A percentile compares a stretch with the other conserved stretches of the same genome.
Conservation (phyloP, 2,329 filamentous ascomycete genomes). For the Arthrobotrys megalospora region DNA sequence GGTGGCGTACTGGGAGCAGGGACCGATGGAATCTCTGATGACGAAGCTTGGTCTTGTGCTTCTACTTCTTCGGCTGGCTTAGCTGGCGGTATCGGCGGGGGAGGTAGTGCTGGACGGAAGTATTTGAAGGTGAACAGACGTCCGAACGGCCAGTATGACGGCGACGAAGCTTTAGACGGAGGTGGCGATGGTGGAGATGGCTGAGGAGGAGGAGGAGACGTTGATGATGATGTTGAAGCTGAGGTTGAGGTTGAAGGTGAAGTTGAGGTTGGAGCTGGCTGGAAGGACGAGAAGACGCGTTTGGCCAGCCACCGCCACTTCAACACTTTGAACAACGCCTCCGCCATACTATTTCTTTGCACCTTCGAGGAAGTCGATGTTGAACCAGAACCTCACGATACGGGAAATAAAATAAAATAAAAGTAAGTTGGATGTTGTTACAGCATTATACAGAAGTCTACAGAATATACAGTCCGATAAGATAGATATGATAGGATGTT, state of each 20-base stretch:
- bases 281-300: constrained; percentile 60
- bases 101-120: constrained; percentile 18
- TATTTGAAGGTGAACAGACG: constrained; percentile 41
- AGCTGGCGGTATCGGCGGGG: constrained; percentile 20
- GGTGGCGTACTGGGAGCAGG: constrained; percentile 11
- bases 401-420: neutral
- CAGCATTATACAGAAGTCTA: constrained; percentile 45
- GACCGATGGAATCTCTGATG: constrained; percentile 30
- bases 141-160: constrained; percentile 40
- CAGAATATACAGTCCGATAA: constrained; percentile 8
- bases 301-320: constrained; percentile 62
- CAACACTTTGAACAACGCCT: constrained; percentile 53
- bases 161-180: constrained; percentile 11
- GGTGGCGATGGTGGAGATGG: constrained; percentile 12
- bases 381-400: no score
- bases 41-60: constrained; percentile 30
- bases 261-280: constrained; percentile 22
- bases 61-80: constrained; percentile 16
- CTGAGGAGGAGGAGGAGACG: constrained; percentile 3
- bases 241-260: constrained; percentile 25
- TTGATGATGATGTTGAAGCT: constrained; percentile 6
- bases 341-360: constrained; percentile 42
- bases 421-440: constrained; percentile 29
- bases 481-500: neutral
- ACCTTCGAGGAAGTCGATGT: neutral